A percentile compares a stretch with the other conserved stretches of the same genome.
Evolutionary conservation across 371 early-diverging fungal genomes (phyloP).

Genomic region (Nematocida homosporus): DNA sequence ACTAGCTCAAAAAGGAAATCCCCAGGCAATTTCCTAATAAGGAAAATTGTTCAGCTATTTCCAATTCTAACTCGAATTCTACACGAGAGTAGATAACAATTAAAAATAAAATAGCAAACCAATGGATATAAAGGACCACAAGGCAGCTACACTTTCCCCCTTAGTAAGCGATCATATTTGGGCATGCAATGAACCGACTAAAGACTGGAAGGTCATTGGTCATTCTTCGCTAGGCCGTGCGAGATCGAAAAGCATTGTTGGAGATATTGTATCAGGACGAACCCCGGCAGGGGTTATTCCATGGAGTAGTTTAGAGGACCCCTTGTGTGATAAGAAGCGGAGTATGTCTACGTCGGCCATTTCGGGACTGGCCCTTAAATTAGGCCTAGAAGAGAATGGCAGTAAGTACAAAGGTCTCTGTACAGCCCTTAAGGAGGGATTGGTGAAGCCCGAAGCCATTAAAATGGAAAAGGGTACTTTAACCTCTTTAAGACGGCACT

Average conservation of each 20-base stretch:
- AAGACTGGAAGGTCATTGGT: slow-evolving; percentile 53
- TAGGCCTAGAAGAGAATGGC: slow-evolving; percentile 24
- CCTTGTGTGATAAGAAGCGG: slow-evolving; percentile 9
- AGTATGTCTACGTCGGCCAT: slow-evolving; percentile 46
- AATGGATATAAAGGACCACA: slow-evolving; percentile 31
- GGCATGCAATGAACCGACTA: slow-evolving; percentile 7
- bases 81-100: slow-evolving; percentile 34
- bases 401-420: background rate
- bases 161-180: slow-evolving; percentile 45
- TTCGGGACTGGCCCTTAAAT: slow-evolving; percentile 12
- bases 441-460: background rate
- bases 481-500: slow-evolving; percentile 23
- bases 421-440: background rate
- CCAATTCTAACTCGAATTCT: too few species aligned
- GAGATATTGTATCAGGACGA: background rate
- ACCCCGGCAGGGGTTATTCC: background rate
- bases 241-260: slow-evolving; percentile 45
- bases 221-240: slow-evolving; percentile 34
- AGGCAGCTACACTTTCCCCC: slow-evolving; percentile 34
- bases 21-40: too few species aligned
- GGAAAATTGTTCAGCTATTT: too few species aligned
- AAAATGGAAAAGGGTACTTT: slow-evolving; percentile 36
- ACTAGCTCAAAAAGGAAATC: too few species aligned
- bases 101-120: slow-evolving; percentile 39
- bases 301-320: background rate